Conservation (phyloP, 2,329 filamentous ascomycete species). For the Claviceps monticola region DNA sequence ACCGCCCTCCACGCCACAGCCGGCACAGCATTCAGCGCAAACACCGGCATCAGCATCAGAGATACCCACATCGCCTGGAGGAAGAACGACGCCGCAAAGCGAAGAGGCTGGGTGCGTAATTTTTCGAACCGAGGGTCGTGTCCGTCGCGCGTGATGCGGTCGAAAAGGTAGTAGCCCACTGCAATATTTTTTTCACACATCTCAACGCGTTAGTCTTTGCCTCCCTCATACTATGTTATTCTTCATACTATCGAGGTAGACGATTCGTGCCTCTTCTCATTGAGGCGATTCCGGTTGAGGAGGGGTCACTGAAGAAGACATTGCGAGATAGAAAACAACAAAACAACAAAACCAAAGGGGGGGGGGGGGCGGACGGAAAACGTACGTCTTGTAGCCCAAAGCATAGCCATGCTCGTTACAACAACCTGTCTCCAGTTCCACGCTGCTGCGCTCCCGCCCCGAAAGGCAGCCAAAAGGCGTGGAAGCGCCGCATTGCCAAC, state of each 20-base stretch:
- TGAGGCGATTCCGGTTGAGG: too few relatives aligned
- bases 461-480: constrained; percentile 4
- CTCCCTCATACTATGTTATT: too few relatives aligned
- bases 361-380: too few relatives aligned
- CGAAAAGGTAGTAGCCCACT: constrained; percentile 54
- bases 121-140: constrained; percentile 37
- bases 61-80: constrained; percentile 56
- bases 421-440: constrained; percentile 46
- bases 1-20: constrained; percentile 33
- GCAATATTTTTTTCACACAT: not conserved
- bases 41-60: constrained; percentile 50
- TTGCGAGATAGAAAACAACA: too few relatives aligned
- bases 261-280: too few relatives aligned
- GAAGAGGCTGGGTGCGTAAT: constrained; percentile 22
- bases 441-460: constrained; percentile 9
- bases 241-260: too few relatives aligned
- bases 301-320: too few relatives aligned
- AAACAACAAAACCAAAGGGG: too few relatives aligned
- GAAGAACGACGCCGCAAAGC: constrained; percentile 24
- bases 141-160: constrained; percentile 43
- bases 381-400: constrained; percentile 45
- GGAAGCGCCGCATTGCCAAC: constrained; percentile 25
- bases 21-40: constrained; percentile 49
- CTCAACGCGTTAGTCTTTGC: too few relatives aligned
- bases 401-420: constrained; percentile 23